Evolutionary conservation across 2,329 filamentous ascomycete species (phyloP).

Genomic region (Pestalotiopsis sp.): DNA sequence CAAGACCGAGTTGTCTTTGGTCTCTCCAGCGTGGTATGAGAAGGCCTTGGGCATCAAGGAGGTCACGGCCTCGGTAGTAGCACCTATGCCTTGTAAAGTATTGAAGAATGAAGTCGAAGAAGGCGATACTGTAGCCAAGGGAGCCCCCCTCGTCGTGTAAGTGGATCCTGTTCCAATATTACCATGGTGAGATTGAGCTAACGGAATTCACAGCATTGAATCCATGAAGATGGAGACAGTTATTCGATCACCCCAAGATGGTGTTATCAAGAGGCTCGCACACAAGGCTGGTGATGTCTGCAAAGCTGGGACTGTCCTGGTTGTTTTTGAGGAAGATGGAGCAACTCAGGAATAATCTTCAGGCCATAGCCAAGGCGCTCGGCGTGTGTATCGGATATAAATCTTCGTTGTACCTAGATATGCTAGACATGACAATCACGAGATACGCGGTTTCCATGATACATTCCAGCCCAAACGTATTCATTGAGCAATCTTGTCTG

Average conservation of each 20-base stretch:
- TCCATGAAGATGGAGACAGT: slow-evolving; percentile 93
- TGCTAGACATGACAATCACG: not conserved
- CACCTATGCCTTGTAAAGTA: slow-evolving; percentile 98
- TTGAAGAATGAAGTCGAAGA: slow-evolving; percentile 85
- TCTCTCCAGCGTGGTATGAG: slow-evolving; percentile 77
- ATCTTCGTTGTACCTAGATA: not conserved
- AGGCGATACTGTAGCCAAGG: slow-evolving; percentile 82
- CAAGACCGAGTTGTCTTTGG: slow-evolving; percentile 61
- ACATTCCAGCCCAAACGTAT: not conserved
- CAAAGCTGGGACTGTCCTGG: slow-evolving; percentile 74
- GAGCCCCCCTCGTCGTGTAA: slow-evolving; percentile 82
- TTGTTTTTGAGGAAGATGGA: slow-evolving; percentile 66
- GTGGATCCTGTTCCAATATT: slow-evolving; percentile 29
- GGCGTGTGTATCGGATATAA: not conserved
- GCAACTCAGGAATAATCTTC: not conserved
- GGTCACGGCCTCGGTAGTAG: slow-evolving; percentile 77
- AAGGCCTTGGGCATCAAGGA: slow-evolving; percentile 87
- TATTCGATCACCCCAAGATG: slow-evolving; percentile 75
- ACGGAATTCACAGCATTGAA: slow-evolving; percentile 60
- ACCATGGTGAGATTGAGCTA: slow-evolving; percentile 21
- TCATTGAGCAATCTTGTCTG: not conserved
- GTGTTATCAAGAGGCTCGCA: slow-evolving; percentile 71
- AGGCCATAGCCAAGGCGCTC: not conserved
- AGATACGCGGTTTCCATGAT: not conserved
- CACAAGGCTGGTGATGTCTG: slow-evolving; percentile 80